Conservation (phyloP, 2,329 filamentous ascomycete genomes). For the Chrysoporthe puriensis region DNA sequence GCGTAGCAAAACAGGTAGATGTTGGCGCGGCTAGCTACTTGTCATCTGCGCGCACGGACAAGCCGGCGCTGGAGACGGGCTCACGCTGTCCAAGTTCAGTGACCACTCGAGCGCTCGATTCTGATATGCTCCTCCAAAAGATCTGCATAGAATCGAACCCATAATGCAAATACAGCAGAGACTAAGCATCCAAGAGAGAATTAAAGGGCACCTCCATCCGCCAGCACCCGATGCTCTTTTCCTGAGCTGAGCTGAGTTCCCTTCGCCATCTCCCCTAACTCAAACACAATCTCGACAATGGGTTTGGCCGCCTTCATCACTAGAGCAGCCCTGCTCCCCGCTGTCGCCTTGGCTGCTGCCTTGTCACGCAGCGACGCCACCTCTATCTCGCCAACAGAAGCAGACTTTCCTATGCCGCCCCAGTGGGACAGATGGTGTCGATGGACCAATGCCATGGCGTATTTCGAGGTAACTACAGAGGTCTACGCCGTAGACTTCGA, state of each 20-base stretch:
- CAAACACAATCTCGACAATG: not conserved
- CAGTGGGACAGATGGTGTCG: not conserved
- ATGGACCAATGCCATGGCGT: not conserved
- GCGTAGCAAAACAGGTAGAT: not conserved
- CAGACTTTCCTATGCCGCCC: not conserved
- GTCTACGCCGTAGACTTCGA: not conserved
- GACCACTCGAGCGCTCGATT: not conserved
- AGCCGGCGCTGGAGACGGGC: not conserved
- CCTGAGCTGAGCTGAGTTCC: no score
- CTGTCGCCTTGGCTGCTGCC: not conserved
- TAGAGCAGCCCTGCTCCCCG: not conserved
- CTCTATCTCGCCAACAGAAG: not conserved
- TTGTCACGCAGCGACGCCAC: not conserved
- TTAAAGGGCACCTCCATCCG: no score
- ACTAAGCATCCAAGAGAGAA: no score
- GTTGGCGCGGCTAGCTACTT: not conserved
- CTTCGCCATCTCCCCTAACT: not conserved
- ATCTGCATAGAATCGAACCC: not conserved
- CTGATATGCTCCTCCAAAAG: not conserved
- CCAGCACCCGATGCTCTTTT: no score
- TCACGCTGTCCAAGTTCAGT: not conserved
- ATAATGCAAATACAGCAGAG: no score
- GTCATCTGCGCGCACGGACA: not conserved
- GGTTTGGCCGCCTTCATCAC: not conserved
- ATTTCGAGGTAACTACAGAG: not conserved